Evolutionary conservation across 805 yeast genomes (phyloP).

Genomic region (Candida cerambycidarum): DNA sequence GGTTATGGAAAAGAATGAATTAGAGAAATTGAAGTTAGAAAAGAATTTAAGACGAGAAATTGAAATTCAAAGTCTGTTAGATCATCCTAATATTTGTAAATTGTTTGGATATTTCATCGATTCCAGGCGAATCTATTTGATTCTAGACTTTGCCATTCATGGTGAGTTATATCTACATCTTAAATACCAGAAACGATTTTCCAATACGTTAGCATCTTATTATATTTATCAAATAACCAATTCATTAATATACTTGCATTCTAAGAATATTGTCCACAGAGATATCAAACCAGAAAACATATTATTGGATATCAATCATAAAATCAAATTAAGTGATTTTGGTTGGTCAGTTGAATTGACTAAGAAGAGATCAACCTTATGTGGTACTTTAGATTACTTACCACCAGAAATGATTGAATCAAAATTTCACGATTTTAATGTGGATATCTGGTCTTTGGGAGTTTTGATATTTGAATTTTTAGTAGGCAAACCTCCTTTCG

Average conservation of each 20-base stretch:
- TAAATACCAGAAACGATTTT: constrained; percentile 64
- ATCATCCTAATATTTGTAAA: constrained; percentile 78
- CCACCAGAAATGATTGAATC: constrained; percentile 95
- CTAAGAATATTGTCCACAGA: constrained; percentile 80
- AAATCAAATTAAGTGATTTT: constrained; percentile 84
- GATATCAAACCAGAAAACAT: constrained; percentile 96
- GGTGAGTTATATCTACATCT: constrained; percentile 85
- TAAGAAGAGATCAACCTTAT: constrained; percentile 69
- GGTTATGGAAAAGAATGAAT: constrained; percentile 83
- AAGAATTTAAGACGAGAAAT: constrained; percentile 87
- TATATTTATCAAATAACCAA: constrained; percentile 81
- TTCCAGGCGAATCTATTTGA: constrained; percentile 71
- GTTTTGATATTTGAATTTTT: constrained; percentile 80
- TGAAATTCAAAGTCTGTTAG: constrained; percentile 78
- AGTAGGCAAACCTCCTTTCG: constrained; percentile 91
- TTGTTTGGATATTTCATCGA: constrained; percentile 87
- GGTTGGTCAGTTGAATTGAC: constrained; percentile 79
- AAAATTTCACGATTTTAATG: constrained; percentile 71
- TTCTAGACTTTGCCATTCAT: constrained; percentile 78
- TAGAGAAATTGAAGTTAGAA: constrained; percentile 72
- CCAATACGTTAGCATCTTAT: constrained; percentile 70
- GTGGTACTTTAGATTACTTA: constrained; percentile 92
- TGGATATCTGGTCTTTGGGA: constrained; percentile 94
- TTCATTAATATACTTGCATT: constrained; percentile 76
- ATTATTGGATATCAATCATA: constrained; percentile 70